Evolutionary conservation across 2,329 filamentous ascomycete genomes (phyloP).

Genomic region (Cercospora beticola): DNA sequence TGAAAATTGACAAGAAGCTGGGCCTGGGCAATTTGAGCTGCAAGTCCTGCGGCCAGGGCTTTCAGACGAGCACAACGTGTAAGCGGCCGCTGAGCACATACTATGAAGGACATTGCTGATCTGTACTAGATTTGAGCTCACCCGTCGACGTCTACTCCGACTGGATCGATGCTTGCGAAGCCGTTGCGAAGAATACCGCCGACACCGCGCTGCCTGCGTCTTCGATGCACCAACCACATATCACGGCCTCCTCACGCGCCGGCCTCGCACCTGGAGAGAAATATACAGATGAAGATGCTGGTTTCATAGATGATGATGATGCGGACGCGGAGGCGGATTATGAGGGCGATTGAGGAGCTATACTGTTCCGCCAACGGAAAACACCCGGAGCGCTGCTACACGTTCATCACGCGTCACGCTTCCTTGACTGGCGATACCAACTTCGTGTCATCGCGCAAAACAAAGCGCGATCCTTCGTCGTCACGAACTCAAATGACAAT

Average conservation of each 20-base stretch:
- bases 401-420: not conserved
- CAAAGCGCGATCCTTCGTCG: not conserved
- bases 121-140: constrained; percentile 74
- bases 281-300: constrained; percentile 34
- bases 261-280: constrained; percentile 35
- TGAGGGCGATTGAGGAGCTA: constrained; percentile 31
- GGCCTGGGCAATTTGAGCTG: constrained; percentile 83
- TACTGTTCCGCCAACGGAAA: not conserved
- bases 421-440: not conserved
- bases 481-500: not conserved
- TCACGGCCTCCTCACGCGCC: constrained; percentile 17
- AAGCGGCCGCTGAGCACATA: constrained; percentile 37
- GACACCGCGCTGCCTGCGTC: constrained; percentile 13
- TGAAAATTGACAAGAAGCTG: constrained; percentile 91
- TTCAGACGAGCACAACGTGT: constrained; percentile 94
- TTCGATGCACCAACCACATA: constrained; percentile 12
- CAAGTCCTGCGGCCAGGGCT: constrained; percentile 90
- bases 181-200: constrained; percentile 62
- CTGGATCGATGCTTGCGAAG: constrained; percentile 93
- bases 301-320: constrained; percentile 41
- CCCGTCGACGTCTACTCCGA: constrained; percentile 95
- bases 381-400: not conserved
- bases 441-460: not conserved
- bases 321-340: constrained; percentile 38
- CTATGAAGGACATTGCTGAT: constrained; percentile 10